phyloP scores from a whole-genome alignment of 1,139 yeast species.

The Taphrina sp. region DNA sequence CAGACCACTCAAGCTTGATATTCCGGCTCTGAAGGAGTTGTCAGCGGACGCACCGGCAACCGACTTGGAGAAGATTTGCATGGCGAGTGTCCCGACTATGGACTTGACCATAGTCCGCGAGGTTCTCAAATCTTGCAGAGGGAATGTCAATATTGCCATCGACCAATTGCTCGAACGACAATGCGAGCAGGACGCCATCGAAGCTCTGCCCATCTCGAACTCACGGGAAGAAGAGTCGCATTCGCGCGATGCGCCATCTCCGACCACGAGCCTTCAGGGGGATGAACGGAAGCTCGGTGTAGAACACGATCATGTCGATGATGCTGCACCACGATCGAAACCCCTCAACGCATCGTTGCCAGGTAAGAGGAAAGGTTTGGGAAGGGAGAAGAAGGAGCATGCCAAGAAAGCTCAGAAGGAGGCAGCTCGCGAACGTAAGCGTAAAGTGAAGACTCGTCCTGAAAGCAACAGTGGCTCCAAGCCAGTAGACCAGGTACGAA shows the following conservation, averaged over 20 bases:
- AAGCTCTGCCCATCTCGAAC: no score
- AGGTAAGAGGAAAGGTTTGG: no score
- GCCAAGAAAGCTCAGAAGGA: conserved; percentile 28
- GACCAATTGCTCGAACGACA: conserved; percentile 37
- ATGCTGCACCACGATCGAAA: not conserved
- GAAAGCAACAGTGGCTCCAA: not conserved
- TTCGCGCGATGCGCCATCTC: no score
- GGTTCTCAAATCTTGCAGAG: conserved; percentile 28
- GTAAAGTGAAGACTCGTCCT: not conserved
- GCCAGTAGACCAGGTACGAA: not conserved
- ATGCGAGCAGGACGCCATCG: conserved; percentile 29
- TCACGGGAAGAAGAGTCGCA: no score
- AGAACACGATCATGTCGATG: conserved; percentile 4
- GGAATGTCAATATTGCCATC: conserved; percentile 34
- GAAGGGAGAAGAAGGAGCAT: conserved; percentile 19
- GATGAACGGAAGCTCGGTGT: not conserved
- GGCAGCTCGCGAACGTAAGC: conserved; percentile 17
- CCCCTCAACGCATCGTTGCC: no score
- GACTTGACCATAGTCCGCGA: conserved; percentile 33
- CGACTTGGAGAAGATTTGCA: conserved; percentile 42
- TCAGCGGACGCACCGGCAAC: conserved; percentile 40
- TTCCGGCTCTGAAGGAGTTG: conserved; percentile 9
- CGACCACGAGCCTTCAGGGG: no score
- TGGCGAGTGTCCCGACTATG: conserved; percentile 38
- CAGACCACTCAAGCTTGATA: conserved; percentile 9